Conservation (phyloP, 2,329 filamentous ascomycete genomes). For the Periconia macrospinosa region DNA sequence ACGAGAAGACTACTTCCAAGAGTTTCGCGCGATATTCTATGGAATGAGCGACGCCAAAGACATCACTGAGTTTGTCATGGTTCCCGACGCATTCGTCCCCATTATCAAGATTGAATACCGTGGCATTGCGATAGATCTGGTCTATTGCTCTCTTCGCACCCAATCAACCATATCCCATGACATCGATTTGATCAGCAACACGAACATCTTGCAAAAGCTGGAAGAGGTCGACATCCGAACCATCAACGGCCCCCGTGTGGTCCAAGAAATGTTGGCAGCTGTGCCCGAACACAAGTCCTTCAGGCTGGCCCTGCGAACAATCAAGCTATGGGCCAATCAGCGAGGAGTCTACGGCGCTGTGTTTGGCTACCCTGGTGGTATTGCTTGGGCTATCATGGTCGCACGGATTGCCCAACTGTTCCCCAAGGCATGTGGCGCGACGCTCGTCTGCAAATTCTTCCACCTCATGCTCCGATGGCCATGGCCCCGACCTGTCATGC, state of each 20-base stretch:
- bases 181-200: conserved; percentile 81
- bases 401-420: conserved; percentile 95
- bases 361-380: conserved; percentile 93
- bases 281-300: conserved; percentile 92
- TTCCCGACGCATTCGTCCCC: conserved; percentile 89
- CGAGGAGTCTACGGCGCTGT: conserved; percentile 95
- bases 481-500: conserved; percentile 90
- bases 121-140: conserved; percentile 92
- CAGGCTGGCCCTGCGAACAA: conserved; percentile 81
- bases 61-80: conserved; percentile 81
- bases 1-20: conserved; percentile 87
- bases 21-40: conserved; percentile 79
- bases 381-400: conserved; percentile 97
- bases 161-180: conserved; percentile 53
- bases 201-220: conserved; percentile 79
- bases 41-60: conserved; percentile 76
- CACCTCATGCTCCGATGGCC: conserved; percentile 86
- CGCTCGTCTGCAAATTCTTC: conserved; percentile 93
- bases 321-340: conserved; percentile 95
- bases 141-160: conserved; percentile 55
- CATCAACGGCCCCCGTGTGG: conserved; percentile 91
- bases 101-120: conserved; percentile 96
- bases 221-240: conserved; percentile 86
- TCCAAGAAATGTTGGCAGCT: conserved; percentile 84
- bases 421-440: conserved; percentile 84